Evolutionary conservation across 208 protist species (phyloP), one percentile per base, ranked within the genome.

Genomic region (Trypanosoma cruzi): DNA sequence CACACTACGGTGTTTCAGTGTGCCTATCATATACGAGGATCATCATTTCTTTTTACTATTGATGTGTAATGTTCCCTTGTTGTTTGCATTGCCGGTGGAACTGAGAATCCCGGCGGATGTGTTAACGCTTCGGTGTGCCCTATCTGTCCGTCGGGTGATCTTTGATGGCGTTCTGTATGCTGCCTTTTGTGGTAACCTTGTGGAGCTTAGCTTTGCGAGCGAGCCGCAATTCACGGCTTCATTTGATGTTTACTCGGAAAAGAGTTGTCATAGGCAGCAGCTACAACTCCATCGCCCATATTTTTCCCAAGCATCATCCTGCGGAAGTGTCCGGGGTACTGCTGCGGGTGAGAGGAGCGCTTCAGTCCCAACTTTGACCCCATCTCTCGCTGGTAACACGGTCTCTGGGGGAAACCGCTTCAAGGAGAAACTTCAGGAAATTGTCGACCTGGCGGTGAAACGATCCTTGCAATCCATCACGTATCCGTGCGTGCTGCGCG

Each of bases 371-470:
- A 58, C 68, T 20, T 34, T 53, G 36, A n/a, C 60, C 26, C 46
- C 49, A 14, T 24, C 54, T 1, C 22, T n/a, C 10, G 52, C 32
- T 52, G 22, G 36, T 16, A 48, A n/a, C 40, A 11, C 52, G 20
- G 14, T n/a, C 0, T 60, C 49, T 42, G 60, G 29, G n/a, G 49
- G 58, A 5, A 58, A 73, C 22, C 54, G 62, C 16, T 62, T 59
- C 5, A 92, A 88, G 49, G 84, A 88, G 34, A 95, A 95, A 54
- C 64, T 92, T 55, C 77, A 92, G 73, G 86, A 92, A 59, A 75
- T 95, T 48, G 80, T 89, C 37, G 68, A 86, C 36, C 62, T 89
- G 49, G 86, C 86, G 22, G 76, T 95, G 49, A 81, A 61, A 2
- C 73, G 75, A 13, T 69, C 82, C 8, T 48, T 92, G 2, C 46